Conservation (phyloP, 371 early-diverging fungal species). For the Dichotomocladium elegans region DNA sequence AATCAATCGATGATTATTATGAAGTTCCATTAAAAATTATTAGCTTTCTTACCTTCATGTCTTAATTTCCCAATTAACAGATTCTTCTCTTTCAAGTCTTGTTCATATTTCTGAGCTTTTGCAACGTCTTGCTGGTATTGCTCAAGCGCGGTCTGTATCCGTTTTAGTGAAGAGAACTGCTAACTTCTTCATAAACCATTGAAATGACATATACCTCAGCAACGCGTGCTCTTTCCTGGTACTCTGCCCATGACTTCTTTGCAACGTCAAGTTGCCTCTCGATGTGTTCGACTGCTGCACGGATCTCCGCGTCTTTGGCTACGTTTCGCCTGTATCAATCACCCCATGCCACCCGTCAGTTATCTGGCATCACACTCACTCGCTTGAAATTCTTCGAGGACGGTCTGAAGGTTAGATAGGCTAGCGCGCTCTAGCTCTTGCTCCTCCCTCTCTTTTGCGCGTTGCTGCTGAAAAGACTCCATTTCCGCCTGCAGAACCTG, state of each 20-base stretch:
- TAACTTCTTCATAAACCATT: not conserved
- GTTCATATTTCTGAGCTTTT: constrained; percentile 61
- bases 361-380: constrained; percentile 34
- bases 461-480: constrained; percentile 22
- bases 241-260: constrained; percentile 54
- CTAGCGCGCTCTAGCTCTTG: constrained; percentile 66
- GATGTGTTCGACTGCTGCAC: constrained; percentile 71
- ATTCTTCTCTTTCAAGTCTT: constrained; percentile 74
- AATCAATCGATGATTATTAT: not conserved
- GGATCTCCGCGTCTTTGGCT: constrained; percentile 72
- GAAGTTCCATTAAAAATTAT: not conserved
- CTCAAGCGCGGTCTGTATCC: constrained; percentile 33
- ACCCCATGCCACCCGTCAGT: not conserved
- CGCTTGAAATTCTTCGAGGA: constrained; percentile 85
- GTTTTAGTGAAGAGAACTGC: not conserved
- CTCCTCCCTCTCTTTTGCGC: constrained; percentile 26
- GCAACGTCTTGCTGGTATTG: constrained; percentile 59
- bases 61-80: constrained; percentile 74
- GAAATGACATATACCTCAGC: constrained; percentile 50
- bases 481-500: constrained; percentile 33
- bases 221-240: constrained; percentile 48
- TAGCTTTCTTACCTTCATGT: constrained; percentile 61
- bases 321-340: not conserved
- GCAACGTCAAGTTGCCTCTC: constrained; percentile 52
- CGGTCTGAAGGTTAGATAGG: constrained; percentile 76